Evolutionary conservation across 345 rosid genomes (phyloP).

Genomic region (Gossypium rotundifolium): DNA sequence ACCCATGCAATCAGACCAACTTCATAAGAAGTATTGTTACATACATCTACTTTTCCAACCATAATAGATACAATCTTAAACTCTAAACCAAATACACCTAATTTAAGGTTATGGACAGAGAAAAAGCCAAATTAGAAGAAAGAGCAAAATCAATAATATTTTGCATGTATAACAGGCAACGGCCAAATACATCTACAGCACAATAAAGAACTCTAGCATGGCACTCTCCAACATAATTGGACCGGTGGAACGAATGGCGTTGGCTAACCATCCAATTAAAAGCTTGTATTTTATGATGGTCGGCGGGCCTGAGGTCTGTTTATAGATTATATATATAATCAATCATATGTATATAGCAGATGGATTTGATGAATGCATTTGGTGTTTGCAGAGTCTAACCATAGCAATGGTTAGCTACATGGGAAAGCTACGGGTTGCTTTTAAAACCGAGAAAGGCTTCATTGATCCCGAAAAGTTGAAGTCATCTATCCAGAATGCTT

Average conservation of each 20-base stretch:
- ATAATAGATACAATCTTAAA: too few species aligned
- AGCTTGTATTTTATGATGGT: conserved; percentile 38
- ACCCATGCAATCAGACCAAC: too few species aligned
- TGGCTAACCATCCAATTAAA: conserved; percentile 39
- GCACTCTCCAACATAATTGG: conserved; percentile 42
- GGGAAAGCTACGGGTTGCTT: conserved; percentile 25
- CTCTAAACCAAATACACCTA: too few species aligned
- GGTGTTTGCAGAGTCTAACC: conserved; percentile 22
- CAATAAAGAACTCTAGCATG: conserved; percentile 43
- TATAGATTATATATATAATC: not conserved
- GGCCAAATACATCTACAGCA: conserved; percentile 27
- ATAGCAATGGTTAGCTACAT: conserved; percentile 26
- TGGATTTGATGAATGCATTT: not conserved
- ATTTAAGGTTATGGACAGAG: too few species aligned
- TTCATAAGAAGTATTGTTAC: too few species aligned
- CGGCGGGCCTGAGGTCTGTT: conserved; percentile 39
- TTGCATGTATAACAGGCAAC: conserved; percentile 18
- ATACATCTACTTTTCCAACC: too few species aligned
- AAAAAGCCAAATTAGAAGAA: too few species aligned
- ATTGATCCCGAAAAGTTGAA: conserved; percentile 24
- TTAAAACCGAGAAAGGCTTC: conserved; percentile 26
- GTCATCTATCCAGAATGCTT: conserved; percentile 19
- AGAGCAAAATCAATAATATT: too few species aligned
- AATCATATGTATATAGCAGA: too few species aligned
- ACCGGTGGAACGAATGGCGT: conserved; percentile 37